Evolutionary conservation across 495 filamentous ascomycete species (phyloP), one percentile per base, ranked within the genome.

Genomic region (Margaritispora aquatica): DNA sequence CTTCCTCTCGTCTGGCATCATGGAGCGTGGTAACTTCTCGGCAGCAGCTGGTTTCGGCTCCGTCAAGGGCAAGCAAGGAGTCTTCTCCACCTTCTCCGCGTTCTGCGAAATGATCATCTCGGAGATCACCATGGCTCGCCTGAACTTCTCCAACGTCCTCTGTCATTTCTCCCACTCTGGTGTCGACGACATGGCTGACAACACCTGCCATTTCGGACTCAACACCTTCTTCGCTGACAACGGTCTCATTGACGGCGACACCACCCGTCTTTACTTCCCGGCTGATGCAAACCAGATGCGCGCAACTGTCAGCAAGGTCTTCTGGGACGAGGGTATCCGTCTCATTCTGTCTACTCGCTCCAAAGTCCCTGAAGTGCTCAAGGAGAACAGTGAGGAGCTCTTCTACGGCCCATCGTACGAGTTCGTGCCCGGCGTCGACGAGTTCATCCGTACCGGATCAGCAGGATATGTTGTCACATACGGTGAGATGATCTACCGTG

Each of bases 11-110:
- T 63, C 61, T 24, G 61, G 61, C 11, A 59, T 63, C 31, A 63
- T 63, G 61, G 61, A 63, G 41, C 55, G 61, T n/a, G 61, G 61
- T 27, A 63, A 63, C 47, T 63, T 63, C 53, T 63, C 61, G 22
- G 55, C 61, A 22, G 61, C 61, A 41, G 61, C 61, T 46, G 61
- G 61, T 26, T 63, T 63, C 47, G 61, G 61, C n/a, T 55, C 56
- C 27, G 38, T 24, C 31, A 59, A 59, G 23, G 61, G 29, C 55
- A 59, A 59, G 26, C 51, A 55, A 21, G 61, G 61, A 2, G 51
- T 63, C 44, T 63, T 63, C 52, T 63, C 61, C 24, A 63, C 61
- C 56, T 63, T 63, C 56, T 63, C 61, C 4, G 61, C 61, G 24
- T 63, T 63, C 34, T 55, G 51, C 26, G 61, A 63, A 20, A 63